Evolutionary conservation across 2,329 filamentous ascomycete genomes (phyloP), one percentile per base, ranked within the genome.

Genomic region (Colletotrichum lupini): DNA sequence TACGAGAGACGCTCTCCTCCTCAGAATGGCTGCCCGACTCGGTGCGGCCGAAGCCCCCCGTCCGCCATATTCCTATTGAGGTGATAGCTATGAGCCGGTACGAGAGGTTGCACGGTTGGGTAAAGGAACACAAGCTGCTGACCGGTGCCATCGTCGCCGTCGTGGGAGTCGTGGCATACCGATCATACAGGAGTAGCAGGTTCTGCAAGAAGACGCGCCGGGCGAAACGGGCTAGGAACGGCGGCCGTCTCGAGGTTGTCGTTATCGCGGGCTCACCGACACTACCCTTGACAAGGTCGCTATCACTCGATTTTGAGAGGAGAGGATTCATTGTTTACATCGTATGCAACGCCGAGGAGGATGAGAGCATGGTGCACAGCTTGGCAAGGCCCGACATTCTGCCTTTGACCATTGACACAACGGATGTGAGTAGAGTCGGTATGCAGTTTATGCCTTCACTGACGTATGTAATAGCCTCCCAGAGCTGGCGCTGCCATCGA

Each of bases 271-370:
- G 96, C n/a, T 95, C 94, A 24, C 93, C 95, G 2, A 91, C 92
- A 62, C 92, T 97, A 78, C 93, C 95, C 19, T 87, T 98, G 79
- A 96, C 95, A 7, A 93, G 92, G 78, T 95, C 94, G 12, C 86
- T 98, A 67, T 92, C 95, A 2, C 84, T 95, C 60, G 97, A 99
- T 80, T 87, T 99, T 76, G 97, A 98, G 84, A 89, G 95, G 73
- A 91, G 95, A 76, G 97, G 97, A 5, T 98, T 97, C 81, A 94
- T 98, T 74, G 94, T 98, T 68, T 99, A 95, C 81, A 88, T 99
- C 73, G 94, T 97, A 1, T 96, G 95, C 78, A 93, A 91, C 75
- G 94, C 91, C n/a, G 85, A 92, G 72, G 94, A 98, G 78, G 96
- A 98, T 77, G 95, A 98, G 81, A 87, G 92, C 46, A 85, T 93